Evolutionary conservation across 805 yeast genomes (phyloP).

Genomic region (Zygotorulaspora danielsina): DNA sequence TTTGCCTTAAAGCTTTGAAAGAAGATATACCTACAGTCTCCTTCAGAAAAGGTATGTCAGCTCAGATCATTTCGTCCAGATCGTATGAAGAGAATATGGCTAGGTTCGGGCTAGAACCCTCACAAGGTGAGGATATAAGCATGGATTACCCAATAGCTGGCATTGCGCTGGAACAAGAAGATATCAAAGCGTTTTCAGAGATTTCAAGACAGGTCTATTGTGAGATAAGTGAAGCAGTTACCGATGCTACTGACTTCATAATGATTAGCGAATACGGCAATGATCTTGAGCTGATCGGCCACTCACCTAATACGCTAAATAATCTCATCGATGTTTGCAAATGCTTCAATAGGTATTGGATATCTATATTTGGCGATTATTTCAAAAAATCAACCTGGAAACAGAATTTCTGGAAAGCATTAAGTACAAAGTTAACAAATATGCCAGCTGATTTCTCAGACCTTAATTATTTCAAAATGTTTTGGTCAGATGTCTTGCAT

Average conservation of each 20-base stretch:
- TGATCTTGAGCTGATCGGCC: slow-evolving; percentile 51
- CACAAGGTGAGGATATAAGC: neutral
- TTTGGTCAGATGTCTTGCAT: slow-evolving; percentile 49
- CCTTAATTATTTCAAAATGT: slow-evolving; percentile 41
- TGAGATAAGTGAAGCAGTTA: slow-evolving; percentile 41
- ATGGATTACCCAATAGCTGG: neutral
- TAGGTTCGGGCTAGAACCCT: slow-evolving; percentile 8
- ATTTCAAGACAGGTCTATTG: slow-evolving; percentile 29
- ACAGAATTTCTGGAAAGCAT: slow-evolving; percentile 26
- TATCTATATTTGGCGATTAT: slow-evolving; percentile 54
- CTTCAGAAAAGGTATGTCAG: slow-evolving; percentile 43
- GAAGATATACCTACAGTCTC: slow-evolving; percentile 62
- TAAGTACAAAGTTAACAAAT: slow-evolving; percentile 20
- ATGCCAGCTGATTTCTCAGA: slow-evolving; percentile 33
- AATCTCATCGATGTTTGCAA: slow-evolving; percentile 43
- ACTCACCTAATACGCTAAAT: slow-evolving; percentile 36
- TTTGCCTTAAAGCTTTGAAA: slow-evolving; percentile 71
- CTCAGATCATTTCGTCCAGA: slow-evolving; percentile 42
- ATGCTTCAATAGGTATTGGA: slow-evolving; percentile 45
- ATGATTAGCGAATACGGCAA: slow-evolving; percentile 53
- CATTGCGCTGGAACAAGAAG: neutral
- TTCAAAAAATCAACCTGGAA: slow-evolving; percentile 33
- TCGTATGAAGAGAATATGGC: slow-evolving; percentile 38
- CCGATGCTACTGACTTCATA: slow-evolving; percentile 47
- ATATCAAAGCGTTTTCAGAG: slow-evolving; percentile 2